Evolutionary conservation across 106 monocot genomes (phyloP), one percentile per base, ranked within the genome.

Genomic region (Acanthochlamys bracteata): DNA sequence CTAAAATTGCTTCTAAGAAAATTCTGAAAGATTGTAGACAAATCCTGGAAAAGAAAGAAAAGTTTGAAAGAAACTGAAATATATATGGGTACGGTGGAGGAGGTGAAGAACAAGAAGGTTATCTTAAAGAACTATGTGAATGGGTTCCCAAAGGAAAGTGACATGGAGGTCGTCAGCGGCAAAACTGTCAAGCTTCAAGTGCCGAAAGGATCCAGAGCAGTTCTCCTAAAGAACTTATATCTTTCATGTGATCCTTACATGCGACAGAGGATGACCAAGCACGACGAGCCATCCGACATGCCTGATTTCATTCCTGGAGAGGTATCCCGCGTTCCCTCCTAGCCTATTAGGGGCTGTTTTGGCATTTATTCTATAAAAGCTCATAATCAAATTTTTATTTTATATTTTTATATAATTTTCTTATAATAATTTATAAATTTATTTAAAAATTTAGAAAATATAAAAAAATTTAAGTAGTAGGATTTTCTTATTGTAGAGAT

Each of bases 191-290:
- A 39, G 39, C 25, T 67, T 22, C 27, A 52, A 45, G 66, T 72
- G 7, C 78, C 78, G n/a, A 42, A 68, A 23, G 78, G 73, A 26
- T 63, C 68, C 1, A 71, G 49, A 15, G 54, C 67, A 16, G 73
- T 73, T 23, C 41, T 78, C 10, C 19, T 73, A 13, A 78, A 78
- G 73, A 78, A 78, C 26, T 57, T 78, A 10, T 78, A 78, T 61
- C 67, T 78, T 19, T 78, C 73, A 16, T 73, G 78, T 47, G 78
- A 73, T 39, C 78, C 78, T 3, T 65, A 49, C 27, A 65, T 65
- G 65, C 40, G 65, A 2, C 0, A 4, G 10, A 13, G 47, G 0
- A 65, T 65, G 65, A 17, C 26, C 17, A 52, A 65, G 25, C 26
- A 52, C 15, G 24, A 33, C 14, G 52, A 65, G 26, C 25, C 47